Conservation (phyloP, 805 yeast species). For the Wickerhamomyces rabaulensis region DNA sequence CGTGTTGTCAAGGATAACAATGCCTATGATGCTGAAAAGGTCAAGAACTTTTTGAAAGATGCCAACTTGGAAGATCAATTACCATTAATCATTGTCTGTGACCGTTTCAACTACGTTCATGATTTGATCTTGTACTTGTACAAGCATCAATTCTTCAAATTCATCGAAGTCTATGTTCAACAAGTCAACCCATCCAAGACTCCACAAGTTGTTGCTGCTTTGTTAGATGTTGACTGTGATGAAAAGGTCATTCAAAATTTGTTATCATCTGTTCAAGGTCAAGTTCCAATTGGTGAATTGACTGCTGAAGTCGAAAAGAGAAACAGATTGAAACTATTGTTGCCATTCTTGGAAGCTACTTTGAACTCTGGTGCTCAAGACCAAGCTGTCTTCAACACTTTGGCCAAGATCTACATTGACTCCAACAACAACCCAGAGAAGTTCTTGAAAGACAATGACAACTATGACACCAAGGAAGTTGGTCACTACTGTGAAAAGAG, state of each 20-base stretch:
- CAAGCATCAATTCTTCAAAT: conserved; percentile 93
- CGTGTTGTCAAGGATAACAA: conserved; percentile 91
- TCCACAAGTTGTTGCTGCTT: conserved; percentile 94
- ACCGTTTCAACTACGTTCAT: conserved; percentile 84
- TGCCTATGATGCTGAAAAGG: conserved; percentile 94
- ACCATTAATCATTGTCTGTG: conserved; percentile 95
- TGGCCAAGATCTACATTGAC: conserved; percentile 97
- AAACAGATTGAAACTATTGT: conserved; percentile 82
- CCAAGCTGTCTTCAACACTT: conserved; percentile 86
- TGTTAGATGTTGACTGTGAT: conserved; percentile 96
- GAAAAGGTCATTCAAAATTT: conserved; percentile 79
- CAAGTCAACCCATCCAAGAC: conserved; percentile 95
- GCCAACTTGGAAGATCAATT: conserved; percentile 90
- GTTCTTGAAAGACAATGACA: conserved; percentile 84
- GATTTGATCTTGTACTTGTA: conserved; percentile 90
- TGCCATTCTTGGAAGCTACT: conserved; percentile 90
- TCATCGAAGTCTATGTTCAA: conserved; percentile 96
- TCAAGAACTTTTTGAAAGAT: conserved; percentile 94
- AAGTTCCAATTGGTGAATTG: conserved; percentile 85
- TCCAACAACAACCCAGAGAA: conserved; percentile 97
- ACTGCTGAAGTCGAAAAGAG: conserved; percentile 96
- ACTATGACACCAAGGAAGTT: conserved; percentile 88
- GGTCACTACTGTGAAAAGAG: conserved; percentile 99
- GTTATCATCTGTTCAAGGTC: conserved; percentile 82
- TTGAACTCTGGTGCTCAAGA: conserved; percentile 81